A percentile compares a stretch with the other conserved stretches of the same genome.
These are phyloP conservation scores for Penstemon newberryi DNA, from an alignment of 257 asterid genomes.

Conservation along the genomic window DNA sequence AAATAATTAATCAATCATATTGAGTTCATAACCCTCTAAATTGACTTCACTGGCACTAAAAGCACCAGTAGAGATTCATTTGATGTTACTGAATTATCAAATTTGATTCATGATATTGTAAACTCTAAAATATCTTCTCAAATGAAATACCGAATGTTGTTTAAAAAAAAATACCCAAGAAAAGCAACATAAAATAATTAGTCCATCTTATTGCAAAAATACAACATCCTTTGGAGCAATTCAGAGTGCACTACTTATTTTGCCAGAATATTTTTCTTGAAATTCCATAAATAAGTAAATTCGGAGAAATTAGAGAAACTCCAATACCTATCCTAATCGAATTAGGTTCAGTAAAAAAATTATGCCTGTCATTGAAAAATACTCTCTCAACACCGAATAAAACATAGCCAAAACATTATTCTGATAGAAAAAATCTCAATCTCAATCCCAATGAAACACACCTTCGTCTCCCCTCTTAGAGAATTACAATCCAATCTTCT, in stretches of 20 bases:
- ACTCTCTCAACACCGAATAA: constrained; percentile 27
- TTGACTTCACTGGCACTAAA: too few relatives aligned
- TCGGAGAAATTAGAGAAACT: constrained; percentile 10
- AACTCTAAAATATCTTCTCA: too few relatives aligned
- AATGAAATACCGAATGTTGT: too few relatives aligned
- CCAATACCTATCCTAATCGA: constrained; percentile 35
- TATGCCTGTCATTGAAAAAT: constrained; percentile 17
- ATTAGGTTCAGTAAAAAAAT: constrained; percentile 33
- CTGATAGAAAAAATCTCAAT: constrained; percentile 6
- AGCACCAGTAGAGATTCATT: too few relatives aligned
- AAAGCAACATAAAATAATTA: not conserved
- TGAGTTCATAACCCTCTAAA: too few relatives aligned
- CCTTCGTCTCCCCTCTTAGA: constrained; percentile 6
- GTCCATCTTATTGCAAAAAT: not conserved
- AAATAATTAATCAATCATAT: too few relatives aligned
- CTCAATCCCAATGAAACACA: constrained; percentile 17
- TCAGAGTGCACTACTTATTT: constrained; percentile 32
- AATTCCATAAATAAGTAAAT: constrained; percentile 12
- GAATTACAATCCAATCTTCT: constrained; percentile 57
- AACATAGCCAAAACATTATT: constrained; percentile 35
- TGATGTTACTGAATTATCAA: too few relatives aligned
- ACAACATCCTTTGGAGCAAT: not conserved
- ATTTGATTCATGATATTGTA: too few relatives aligned
- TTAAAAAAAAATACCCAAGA: not conserved
- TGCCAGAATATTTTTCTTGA: constrained; percentile 24